Base-by-base conservation (phyloP, 2,329 filamentous ascomycete genomes). In the Botrytis hyacinthi region DNA sequence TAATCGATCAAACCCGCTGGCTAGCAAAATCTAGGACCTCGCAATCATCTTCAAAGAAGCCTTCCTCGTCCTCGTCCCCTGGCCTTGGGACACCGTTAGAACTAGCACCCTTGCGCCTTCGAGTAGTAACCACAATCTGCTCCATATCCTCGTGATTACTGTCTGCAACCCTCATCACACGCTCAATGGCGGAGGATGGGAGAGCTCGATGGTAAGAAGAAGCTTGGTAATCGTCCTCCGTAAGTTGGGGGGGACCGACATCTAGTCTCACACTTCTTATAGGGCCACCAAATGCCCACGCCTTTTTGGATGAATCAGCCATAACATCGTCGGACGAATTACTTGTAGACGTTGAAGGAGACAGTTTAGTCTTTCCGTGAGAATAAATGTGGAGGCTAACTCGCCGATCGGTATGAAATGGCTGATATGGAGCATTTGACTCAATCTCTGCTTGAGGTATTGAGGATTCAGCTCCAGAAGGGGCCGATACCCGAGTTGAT, bases 381-480 rank as follows among this genome's bases (percentile, higher is more conserved):
- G 74, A 82, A 80, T 91, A 93, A 60, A 94, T 87, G 77, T 90
- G 92, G 42, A 98, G 85, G n/a, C 87, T 89, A 62, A 98, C 93
- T 4, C 95, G 90, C 72, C 90, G 89, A 80, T 98, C 95, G 0
- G 95, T 96, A 81, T 98, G 95, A 84, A 98, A 98, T 1, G 96
- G 95, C 79, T 97, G 95, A 79, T 97, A 98, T 3, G 95, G 94
- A 7, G 95, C 93, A 80, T 95, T 98, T 1, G 95, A 97, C 80
- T 99, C 96, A 76, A 97, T 97, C 84, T 98, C 95, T 9, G 93
- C 94, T 76, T 91, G 89, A 0, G 90, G 89, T 73, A 89, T 95
- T 81, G 84, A 92, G 81, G 83, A 93, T 82, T 85, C 92, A 81
- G 77, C 78, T 67, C 78, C 80, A 44, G 73, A 75, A 32, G 85